Conservation (phyloP, 2,329 filamentous ascomycete species). For the Apiospora marii region DNA sequence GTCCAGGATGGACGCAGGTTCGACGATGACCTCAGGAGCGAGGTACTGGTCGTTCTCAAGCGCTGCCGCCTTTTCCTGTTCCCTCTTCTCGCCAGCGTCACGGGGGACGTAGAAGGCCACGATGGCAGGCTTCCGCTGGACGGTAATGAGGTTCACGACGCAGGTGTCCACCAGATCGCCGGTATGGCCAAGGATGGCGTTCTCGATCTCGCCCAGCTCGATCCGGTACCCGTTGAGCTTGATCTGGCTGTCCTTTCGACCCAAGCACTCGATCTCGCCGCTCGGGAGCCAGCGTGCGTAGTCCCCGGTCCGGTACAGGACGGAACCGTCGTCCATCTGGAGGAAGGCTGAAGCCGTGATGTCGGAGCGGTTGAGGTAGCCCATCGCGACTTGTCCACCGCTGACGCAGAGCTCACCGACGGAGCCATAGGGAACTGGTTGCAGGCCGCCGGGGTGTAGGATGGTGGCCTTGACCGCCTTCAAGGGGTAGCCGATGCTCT, state of each 20-base stretch:
- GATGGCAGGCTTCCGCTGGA: constrained; percentile 51
- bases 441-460: constrained; percentile 47
- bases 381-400: constrained; percentile 46
- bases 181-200: constrained; percentile 32
- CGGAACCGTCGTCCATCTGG: constrained; percentile 32
- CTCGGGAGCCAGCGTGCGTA: constrained; percentile 39
- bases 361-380: constrained; percentile 48
- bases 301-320: constrained; percentile 46
- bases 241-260: constrained; percentile 56
- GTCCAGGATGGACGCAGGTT: constrained; percentile 11
- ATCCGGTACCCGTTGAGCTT: constrained; percentile 57
- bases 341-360: constrained; percentile 47
- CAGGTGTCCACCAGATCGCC: constrained; percentile 47
- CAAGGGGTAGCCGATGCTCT: constrained; percentile 26
- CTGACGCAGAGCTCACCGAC: constrained; percentile 49
- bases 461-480: constrained; percentile 45
- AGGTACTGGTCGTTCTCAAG: not conserved
- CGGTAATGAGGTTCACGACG: constrained; percentile 52
- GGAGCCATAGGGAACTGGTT: constrained; percentile 41
- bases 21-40: constrained; percentile 15
- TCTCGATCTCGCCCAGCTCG: constrained; percentile 55
- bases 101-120: constrained; percentile 34
- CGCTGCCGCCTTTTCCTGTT: not conserved
- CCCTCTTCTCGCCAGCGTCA: not conserved
- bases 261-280: constrained; percentile 43